Conservation (phyloP, 306 rosid genomes). For the Spatholobus suberectus region DNA sequence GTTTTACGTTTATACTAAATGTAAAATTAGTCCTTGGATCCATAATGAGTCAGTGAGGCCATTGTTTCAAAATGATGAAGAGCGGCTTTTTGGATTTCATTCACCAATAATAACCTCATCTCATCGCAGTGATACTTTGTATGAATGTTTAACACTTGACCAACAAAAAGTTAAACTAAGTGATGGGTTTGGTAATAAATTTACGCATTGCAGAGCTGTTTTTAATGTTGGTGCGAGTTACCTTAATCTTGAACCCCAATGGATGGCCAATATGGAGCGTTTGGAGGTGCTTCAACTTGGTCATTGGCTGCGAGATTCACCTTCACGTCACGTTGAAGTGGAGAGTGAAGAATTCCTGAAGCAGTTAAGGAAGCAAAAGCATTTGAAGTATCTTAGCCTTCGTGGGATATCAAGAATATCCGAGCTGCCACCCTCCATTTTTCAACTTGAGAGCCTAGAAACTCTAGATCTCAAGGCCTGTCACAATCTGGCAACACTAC, state of each 20-base stretch:
- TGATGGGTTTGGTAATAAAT: neutral
- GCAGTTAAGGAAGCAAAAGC: neutral
- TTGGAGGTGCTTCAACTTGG: too few relatives aligned
- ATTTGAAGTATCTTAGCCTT: neutral
- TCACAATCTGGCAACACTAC: neutral
- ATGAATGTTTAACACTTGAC: neutral
- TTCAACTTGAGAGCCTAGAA: neutral
- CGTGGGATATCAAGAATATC: constrained; percentile 31
- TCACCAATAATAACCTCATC: too few relatives aligned
- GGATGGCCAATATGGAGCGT: too few relatives aligned
- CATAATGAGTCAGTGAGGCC: neutral
- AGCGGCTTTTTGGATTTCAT: too few relatives aligned
- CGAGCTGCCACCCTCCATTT: neutral
- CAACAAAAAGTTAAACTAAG: neutral
- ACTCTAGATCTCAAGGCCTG: constrained; percentile 37
- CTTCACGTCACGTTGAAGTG: too few relatives aligned
- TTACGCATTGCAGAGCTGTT: neutral
- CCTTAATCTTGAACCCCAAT: too few relatives aligned
- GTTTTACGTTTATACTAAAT: too few relatives aligned
- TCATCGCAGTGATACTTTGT: too few relatives aligned
- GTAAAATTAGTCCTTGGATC: constrained; percentile 27
- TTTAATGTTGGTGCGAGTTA: constrained; percentile 28
- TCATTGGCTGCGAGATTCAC: too few relatives aligned
- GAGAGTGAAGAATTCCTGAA: too few relatives aligned
- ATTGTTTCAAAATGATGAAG: too few relatives aligned